Percentiles rank a stretch among this genome's conserved stretches.
phyloP scores from a whole-genome alignment of 495 filamentous ascomycete genomes.

The Cairneyella variabilis region DNA sequence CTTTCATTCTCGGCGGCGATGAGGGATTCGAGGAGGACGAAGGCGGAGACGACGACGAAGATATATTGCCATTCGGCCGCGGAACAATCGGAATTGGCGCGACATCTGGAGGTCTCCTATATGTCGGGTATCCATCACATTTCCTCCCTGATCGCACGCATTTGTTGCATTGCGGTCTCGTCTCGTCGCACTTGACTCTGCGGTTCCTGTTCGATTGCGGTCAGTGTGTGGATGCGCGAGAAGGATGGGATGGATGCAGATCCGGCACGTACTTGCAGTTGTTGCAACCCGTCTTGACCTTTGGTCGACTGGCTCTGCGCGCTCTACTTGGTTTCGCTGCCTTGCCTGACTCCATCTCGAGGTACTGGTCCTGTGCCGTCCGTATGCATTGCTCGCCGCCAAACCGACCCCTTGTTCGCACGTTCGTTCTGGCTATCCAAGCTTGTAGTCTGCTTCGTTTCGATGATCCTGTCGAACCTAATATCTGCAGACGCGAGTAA shows the following conservation, averaged over 20 bases:
- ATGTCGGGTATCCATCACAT: slow-evolving; percentile 50
- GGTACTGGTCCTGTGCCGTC: not conserved
- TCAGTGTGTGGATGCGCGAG: slow-evolving; percentile 10
- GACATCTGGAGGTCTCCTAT: slow-evolving; percentile 22
- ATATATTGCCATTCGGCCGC: slow-evolving; percentile 8
- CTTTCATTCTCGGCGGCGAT: not conserved
- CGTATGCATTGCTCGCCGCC: slow-evolving; percentile 22
- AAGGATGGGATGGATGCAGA: not conserved
- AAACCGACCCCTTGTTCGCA: not conserved
- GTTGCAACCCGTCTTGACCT: slow-evolving; percentile 45
- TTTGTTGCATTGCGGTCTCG: slow-evolving; percentile 52
- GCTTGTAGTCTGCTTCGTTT: not conserved
- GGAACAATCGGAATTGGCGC: slow-evolving; percentile 22
- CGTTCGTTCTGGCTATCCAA: not conserved
- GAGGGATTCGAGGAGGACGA: slow-evolving; percentile 1
- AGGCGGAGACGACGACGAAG: not conserved
- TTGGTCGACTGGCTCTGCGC: slow-evolving; percentile 24
- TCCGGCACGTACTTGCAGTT: slow-evolving; percentile 50
- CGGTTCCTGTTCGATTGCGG: slow-evolving; percentile 42
- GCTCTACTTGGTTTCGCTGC: slow-evolving; percentile 6
- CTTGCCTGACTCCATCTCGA: slow-evolving; percentile 8
- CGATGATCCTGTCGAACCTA: too few species aligned
- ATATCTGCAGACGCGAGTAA: too few species aligned
- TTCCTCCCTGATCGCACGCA: slow-evolving; percentile 48
- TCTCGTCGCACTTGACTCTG: slow-evolving; percentile 65